Base-by-base conservation (phyloP, 495 filamentous ascomycete genomes). In the Trichodelitschia bisporula region DNA sequence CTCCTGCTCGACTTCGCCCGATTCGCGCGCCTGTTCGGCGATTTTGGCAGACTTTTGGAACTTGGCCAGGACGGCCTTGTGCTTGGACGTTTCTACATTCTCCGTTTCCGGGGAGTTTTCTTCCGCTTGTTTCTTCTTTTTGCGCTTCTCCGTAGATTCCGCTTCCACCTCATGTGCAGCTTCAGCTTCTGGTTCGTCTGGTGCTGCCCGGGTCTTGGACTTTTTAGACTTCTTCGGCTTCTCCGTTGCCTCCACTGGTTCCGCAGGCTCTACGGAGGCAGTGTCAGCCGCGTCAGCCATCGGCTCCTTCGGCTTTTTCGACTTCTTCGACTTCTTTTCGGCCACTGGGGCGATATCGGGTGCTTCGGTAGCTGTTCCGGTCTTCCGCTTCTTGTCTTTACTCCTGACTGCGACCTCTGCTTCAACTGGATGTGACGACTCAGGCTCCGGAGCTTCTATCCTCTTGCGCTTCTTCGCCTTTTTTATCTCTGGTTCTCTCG, bases 41-140 rank as follows among this genome's bases (percentile, higher is more conserved):
- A n/a, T n/a, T n/a, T n/a, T n/a, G n/a, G n/a, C 40, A 1, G 48
- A 40, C 28, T 47, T 45, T 35, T 51, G 37, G 28, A 46, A 56
- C 31, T 55, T 56, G 4, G 36, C 34, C 2, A 56, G 28, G 1
- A 56, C 37, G 1, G 29, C 20, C 23, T 41, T 36, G 39, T 55
- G 46, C 28, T 49, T 53, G 25, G n/a, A n/a, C n/a, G n/a, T n/a
- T n/a, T n/a, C n/a, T n/a, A n/a, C n/a, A n/a, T n/a, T n/a, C n/a
- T n/a, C n/a, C n/a, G n/a, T n/a, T n/a, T 36, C 39, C 10, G 36
- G 35, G n/a, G 43, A 45, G 3, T 42, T 39, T 0, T 47, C 38
- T 26, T 54, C 44, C 11, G 24, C 25, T 40, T 18, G 2, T 15
- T 18, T 24, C 26, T 39, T 14, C 20, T 15, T n/a, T 8, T 30